A percentile compares a stretch with the other conserved stretches of the same genome.
phyloP scores from a whole-genome alignment of 2,329 filamentous ascomycete species.

The Daldinia sp. region DNA sequence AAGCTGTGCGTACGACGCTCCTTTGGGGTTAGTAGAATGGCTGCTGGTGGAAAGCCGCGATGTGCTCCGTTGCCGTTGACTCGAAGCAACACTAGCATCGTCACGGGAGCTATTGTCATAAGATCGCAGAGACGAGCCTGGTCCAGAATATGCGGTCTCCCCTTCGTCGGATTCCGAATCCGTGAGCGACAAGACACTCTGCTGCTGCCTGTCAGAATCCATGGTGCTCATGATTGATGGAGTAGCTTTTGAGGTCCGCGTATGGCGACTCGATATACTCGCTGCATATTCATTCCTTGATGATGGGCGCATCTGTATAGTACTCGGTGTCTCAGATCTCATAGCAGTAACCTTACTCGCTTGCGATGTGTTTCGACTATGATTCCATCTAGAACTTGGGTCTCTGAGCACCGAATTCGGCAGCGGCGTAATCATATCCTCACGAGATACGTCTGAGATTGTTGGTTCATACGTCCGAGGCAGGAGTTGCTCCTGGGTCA shows the following conservation, averaged over 20 bases:
- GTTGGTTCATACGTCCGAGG: constrained; percentile 25
- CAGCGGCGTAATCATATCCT: constrained; percentile 37
- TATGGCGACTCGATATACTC: constrained; percentile 65
- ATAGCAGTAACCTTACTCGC: constrained; percentile 42
- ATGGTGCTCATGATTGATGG: constrained; percentile 58
- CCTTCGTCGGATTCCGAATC: constrained; percentile 65
- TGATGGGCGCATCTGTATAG: constrained; percentile 39
- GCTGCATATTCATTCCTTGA: constrained; percentile 54
- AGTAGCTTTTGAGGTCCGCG: constrained; percentile 62
- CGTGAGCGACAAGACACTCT: constrained; percentile 64
- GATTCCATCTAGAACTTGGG: constrained; percentile 31
- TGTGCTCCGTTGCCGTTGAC: constrained; percentile 21
- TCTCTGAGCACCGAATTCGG: constrained; percentile 35
- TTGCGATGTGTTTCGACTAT: constrained; percentile 42
- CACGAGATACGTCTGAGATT: constrained; percentile 35
- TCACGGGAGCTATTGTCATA: constrained; percentile 43
- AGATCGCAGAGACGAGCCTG: constrained; percentile 47
- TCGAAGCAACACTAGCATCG: constrained; percentile 32
- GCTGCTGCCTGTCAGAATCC: constrained; percentile 61
- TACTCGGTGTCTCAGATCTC: constrained; percentile 40
- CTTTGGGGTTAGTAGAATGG: constrained; percentile 49
- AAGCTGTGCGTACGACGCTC: constrained; percentile 51
- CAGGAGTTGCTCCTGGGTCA: constrained; percentile 15
- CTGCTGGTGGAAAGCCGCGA: constrained; percentile 37
- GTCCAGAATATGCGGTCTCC: constrained; percentile 46